These are phyloP conservation scores for Hylodesmum podocarpum DNA, from an alignment of 306 rosid species.

Conservation along the genomic window DNA sequence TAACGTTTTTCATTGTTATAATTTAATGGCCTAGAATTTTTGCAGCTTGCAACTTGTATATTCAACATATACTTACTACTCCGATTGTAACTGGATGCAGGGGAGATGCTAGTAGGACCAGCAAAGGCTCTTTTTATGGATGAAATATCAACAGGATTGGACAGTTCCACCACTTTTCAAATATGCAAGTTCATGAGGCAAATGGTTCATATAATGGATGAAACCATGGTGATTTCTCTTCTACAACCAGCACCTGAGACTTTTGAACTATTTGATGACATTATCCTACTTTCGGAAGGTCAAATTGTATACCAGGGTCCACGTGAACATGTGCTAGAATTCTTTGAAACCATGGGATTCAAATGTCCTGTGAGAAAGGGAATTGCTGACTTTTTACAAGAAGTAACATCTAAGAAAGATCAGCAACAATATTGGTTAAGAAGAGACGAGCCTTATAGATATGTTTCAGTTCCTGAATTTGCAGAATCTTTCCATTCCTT, in stretches of 20 bases:
- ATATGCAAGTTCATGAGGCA: constrained; percentile 73
- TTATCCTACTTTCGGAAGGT: constrained; percentile 65
- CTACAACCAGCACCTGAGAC: constrained; percentile 58
- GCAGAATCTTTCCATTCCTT: constrained; percentile 40
- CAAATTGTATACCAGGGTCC: constrained; percentile 73
- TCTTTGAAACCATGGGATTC: constrained; percentile 52
- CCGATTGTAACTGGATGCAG: constrained; percentile 36
- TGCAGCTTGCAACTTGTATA: neutral
- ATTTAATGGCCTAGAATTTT: neutral
- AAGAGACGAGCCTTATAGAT: constrained; percentile 42
- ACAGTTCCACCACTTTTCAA: constrained; percentile 82
- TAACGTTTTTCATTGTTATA: neutral
- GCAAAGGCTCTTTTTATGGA: constrained; percentile 77
- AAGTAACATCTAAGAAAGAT: constrained; percentile 75
- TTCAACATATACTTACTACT: constrained; percentile 35
- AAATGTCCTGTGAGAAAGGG: constrained; percentile 79
- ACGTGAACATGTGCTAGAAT: constrained; percentile 50
- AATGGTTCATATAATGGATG: constrained; percentile 72
- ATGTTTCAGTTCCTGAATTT: constrained; percentile 56
- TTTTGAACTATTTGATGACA: constrained; percentile 49
- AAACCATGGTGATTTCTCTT: constrained; percentile 64
- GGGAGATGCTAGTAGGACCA: constrained; percentile 84
- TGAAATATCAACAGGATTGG: constrained; percentile 84
- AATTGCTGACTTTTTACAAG: constrained; percentile 75
- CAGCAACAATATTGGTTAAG: constrained; percentile 71